Conservation (phyloP, 176 grass and related monocot species). For the Bolboschoenus planiculmis region DNA sequence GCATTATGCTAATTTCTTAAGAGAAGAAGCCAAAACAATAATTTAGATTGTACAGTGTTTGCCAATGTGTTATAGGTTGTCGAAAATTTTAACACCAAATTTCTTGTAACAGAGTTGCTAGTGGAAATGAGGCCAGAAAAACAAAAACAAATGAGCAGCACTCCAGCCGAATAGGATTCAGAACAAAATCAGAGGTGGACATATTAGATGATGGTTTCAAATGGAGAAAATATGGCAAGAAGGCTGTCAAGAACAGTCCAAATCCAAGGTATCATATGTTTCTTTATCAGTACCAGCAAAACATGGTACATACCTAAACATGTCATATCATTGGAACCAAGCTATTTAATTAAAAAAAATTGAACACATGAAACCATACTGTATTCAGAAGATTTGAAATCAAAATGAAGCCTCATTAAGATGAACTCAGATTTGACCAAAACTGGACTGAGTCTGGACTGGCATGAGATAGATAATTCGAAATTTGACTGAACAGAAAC, state of each 20-base stretch:
- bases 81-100: not conserved
- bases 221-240: slow-evolving; percentile 99
- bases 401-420: not conserved
- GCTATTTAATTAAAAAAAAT: not conserved
- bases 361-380: not conserved
- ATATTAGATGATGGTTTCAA: slow-evolving; percentile 88
- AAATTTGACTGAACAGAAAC: not conserved
- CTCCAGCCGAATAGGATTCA: slow-evolving; percentile 58
- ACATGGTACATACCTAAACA: not conserved
- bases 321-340: not conserved
- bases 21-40: not conserved
- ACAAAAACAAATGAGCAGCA: not conserved
- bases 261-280: slow-evolving; percentile 55
- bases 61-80: not conserved
- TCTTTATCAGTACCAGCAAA: not conserved
- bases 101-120: not conserved
- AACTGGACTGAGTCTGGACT: not conserved
- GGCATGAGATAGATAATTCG: not conserved
- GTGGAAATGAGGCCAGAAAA: not conserved
- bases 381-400: not conserved
- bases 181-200: slow-evolving; percentile 75
- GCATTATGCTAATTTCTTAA: not conserved
- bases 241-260: slow-evolving; percentile 88
- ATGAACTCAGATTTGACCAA: not conserved
- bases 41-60: not conserved